Percentiles rank a stretch among this genome's conserved stretches.
phyloP scores from a whole-genome alignment of 306 rosid genomes.

The Heteromeles arbutifolia region DNA sequence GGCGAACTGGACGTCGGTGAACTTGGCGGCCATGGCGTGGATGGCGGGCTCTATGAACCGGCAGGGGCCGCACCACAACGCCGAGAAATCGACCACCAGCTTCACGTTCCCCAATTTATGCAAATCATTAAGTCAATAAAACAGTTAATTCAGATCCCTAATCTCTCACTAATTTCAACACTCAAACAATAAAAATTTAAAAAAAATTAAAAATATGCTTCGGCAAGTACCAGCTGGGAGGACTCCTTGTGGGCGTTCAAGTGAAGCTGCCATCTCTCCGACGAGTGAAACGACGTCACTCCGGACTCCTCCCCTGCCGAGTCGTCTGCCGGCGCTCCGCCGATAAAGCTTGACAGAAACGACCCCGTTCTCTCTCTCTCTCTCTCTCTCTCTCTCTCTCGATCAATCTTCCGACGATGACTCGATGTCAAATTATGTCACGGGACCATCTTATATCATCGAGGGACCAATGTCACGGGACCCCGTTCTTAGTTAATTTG shows the following conservation, averaged over 20 bases:
- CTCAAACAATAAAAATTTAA: background rate
- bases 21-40: conserved; percentile 47
- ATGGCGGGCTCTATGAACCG: conserved; percentile 62
- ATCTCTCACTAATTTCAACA: background rate
- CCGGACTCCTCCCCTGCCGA: conserved; percentile 27
- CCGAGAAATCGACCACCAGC: conserved; percentile 88
- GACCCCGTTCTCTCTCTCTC: conserved; percentile 35
- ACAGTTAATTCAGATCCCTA: background rate
- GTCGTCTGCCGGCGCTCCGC: too few relatives aligned
- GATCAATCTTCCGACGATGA: background rate
- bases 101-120: background rate
- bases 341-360: background rate
- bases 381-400: background rate
- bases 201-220: too few relatives aligned
- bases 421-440: too few relatives aligned
- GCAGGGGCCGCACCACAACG: conserved; percentile 96
- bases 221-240: conserved; percentile 39
- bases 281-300: conserved; percentile 51
- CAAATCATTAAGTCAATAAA: background rate
- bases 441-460: too few relatives aligned
- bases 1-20: conserved; percentile 55
- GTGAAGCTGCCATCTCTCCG: conserved; percentile 71
- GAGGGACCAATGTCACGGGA: too few relatives aligned
- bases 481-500: too few relatives aligned
- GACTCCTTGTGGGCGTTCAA: conserved; percentile 42